phyloP scores from a whole-genome alignment of 2,329 filamentous ascomycete species.

The Neophaeococcomyces aloes region DNA sequence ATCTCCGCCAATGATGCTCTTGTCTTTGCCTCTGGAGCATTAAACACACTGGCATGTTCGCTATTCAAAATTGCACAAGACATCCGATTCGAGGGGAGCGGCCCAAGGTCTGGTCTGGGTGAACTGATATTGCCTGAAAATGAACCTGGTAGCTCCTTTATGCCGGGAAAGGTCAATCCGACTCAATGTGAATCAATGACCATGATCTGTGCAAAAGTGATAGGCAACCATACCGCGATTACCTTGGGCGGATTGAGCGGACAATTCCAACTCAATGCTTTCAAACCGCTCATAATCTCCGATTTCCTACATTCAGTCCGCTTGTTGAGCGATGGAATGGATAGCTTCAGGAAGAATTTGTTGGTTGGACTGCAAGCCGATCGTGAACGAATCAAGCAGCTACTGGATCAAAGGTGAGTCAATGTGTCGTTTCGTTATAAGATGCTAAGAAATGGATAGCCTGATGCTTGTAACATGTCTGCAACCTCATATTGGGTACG shows the following conservation, averaged over 20 bases:
- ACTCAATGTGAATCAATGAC: conserved; percentile 83
- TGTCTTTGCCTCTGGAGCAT: conserved; percentile 70
- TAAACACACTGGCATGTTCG: conserved; percentile 43
- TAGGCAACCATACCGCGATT: conserved; percentile 74
- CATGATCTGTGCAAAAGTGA: conserved; percentile 82
- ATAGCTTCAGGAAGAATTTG: conserved; percentile 76
- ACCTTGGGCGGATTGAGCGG: conserved; percentile 83
- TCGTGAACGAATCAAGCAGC: conserved; percentile 68
- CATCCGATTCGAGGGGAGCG: conserved; percentile 77
- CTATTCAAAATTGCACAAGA: conserved; percentile 85
- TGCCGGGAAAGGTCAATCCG: conserved; percentile 89
- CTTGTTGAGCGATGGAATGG: conserved; percentile 70
- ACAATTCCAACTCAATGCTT: conserved; percentile 87
- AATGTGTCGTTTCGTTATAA: background rate
- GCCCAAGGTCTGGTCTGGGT: conserved; percentile 74
- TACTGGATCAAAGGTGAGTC: conserved; percentile 73
- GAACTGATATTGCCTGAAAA: conserved; percentile 79
- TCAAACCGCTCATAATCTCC: conserved; percentile 79
- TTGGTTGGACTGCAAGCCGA: conserved; percentile 70
- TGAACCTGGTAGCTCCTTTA: conserved; percentile 80
- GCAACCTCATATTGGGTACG: conserved; percentile 80
- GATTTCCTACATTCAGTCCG: conserved; percentile 75
- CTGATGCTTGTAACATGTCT: conserved; percentile 89
- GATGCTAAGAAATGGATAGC: conserved; percentile 31
- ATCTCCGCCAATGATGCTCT: conserved; percentile 79